Base-by-base conservation (phyloP, 352 stramenopile species). In the Phytophthora melonis region DNA sequence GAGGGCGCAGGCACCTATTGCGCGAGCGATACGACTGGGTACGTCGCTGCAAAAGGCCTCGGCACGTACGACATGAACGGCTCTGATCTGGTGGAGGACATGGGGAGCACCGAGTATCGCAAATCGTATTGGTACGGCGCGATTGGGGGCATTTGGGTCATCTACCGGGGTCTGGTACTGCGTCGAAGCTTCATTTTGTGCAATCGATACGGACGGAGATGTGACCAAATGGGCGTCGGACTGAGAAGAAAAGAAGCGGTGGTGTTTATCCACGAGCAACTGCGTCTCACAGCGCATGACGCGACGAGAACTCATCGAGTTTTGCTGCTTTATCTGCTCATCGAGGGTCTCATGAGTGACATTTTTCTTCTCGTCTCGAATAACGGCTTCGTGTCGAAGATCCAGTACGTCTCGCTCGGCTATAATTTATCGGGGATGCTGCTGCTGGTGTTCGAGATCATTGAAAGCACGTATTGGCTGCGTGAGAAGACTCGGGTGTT, bases 361-460 rank as follows among this genome's bases (percentile, higher is more conserved):
- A 25, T 69, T 14, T 78, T 78, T 32, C 19, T 78, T 18, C 32
- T 75, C 5, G 49, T 75, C 5, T 56, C 72, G 6, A 75, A 58
- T 3, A 68, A 78, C 32, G 72, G 61, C 1, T 5, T 65, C 1
- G 41, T 59, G 18, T 52, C 72, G 3, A 59, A 59, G 34, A 32
- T 72, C 10, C 67, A 78, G 67, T 78, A 72, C 41, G 64, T 72
- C 16, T 78, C 72, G 0, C 56, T 78, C n/a, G 66, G 72, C 49
- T 78, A 78, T 36, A 78, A 78, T 21, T 27, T 78, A 36, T 75
- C 72, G 10, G 70, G 71, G 5, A 23, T 75, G 13, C 41, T 72
- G 0, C 21, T 72, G 10, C 27, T 72, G 9, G 7, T 56, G 0
- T 72, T 67, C 23, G 58, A 72, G 36, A 68, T 72, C 19, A 56